Conservation (phyloP, 176 grass and related monocot species). For the Aegilops bicornis region DNA sequence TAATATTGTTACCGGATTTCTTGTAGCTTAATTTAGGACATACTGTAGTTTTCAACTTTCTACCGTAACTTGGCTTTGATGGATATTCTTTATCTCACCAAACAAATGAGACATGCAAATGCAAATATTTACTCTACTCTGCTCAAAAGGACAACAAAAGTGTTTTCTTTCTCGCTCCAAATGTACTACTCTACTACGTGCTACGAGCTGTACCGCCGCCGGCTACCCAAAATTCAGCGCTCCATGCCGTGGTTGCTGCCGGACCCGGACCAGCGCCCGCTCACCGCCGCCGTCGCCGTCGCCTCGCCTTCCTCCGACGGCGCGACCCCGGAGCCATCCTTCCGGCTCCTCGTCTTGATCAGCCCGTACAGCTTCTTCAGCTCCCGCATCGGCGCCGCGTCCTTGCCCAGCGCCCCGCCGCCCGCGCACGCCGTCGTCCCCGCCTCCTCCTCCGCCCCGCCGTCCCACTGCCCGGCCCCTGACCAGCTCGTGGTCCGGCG, state of each 20-base stretch:
- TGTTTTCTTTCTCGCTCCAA: no score
- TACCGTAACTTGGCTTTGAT: no score
- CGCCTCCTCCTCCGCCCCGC: no score
- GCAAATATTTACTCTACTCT: no score
- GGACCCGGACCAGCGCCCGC: not conserved
- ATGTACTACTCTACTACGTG: no score
- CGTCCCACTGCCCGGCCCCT: not conserved
- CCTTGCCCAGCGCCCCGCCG: slow-evolving; percentile 43
- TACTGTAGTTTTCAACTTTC: no score
- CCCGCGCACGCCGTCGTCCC: not conserved
- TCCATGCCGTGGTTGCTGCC: slow-evolving; percentile 46
- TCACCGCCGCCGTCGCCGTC: slow-evolving; percentile 32
- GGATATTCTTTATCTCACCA: no score
- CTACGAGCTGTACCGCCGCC: no score
- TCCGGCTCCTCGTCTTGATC: slow-evolving; percentile 67
- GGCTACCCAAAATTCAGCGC: slow-evolving; percentile 24
- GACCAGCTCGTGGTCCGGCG: slow-evolving; percentile 38
- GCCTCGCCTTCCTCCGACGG: slow-evolving; percentile 21
- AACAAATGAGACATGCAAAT: no score
- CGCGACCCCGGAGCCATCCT: slow-evolving; percentile 43
- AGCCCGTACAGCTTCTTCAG: slow-evolving; percentile 88
- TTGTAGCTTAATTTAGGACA: no score
- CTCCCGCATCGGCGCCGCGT: slow-evolving; percentile 63
- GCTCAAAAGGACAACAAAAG: not conserved
- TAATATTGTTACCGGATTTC: no score